These are phyloP conservation scores for Metarhizium robertsii DNA, from an alignment of 2,329 filamentous ascomycete species.

Conservation along the genomic window DNA sequence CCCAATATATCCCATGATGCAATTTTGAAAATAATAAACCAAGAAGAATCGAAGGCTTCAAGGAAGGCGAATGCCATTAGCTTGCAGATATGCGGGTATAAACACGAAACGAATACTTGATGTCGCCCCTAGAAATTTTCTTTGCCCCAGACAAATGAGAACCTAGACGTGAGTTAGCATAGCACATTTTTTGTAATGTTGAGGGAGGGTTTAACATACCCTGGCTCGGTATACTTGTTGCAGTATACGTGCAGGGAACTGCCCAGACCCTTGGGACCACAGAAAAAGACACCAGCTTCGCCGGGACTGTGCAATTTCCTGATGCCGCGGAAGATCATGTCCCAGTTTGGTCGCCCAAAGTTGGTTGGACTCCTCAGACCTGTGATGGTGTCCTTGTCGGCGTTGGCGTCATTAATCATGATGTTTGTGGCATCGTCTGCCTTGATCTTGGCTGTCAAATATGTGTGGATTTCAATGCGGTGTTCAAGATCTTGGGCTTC, in stretches of 20 bases:
- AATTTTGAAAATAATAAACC: not conserved
- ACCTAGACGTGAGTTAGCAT: slow-evolving; percentile 27
- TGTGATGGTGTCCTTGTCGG: slow-evolving; percentile 76
- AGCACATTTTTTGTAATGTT: slow-evolving; percentile 15
- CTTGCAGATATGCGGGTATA: slow-evolving; percentile 2
- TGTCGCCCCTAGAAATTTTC: slow-evolving; percentile 48
- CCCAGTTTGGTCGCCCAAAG: slow-evolving; percentile 82
- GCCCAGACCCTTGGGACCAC: slow-evolving; percentile 71
- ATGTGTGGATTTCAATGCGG: slow-evolving; percentile 82
- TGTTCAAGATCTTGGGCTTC: slow-evolving; percentile 78
- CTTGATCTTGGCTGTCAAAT: slow-evolving; percentile 81
- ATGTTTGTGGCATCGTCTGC: slow-evolving; percentile 80
- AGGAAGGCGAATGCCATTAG: not conserved
- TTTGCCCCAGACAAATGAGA: slow-evolving; percentile 60
- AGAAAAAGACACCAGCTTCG: slow-evolving; percentile 76
- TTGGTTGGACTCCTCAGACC: slow-evolving; percentile 75
- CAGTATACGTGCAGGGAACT: slow-evolving; percentile 73
- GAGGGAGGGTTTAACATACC: slow-evolving; percentile 36
- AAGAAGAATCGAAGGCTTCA: not conserved
- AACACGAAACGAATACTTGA: not conserved
- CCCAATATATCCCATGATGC: not conserved
- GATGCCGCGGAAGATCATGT: slow-evolving; percentile 80
- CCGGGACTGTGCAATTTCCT: slow-evolving; percentile 66
- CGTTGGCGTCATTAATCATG: slow-evolving; percentile 85
- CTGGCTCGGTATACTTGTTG: slow-evolving; percentile 80